Base-by-base conservation (phyloP, 2,329 filamentous ascomycete species). In the Aspergillus sp. region DNA sequence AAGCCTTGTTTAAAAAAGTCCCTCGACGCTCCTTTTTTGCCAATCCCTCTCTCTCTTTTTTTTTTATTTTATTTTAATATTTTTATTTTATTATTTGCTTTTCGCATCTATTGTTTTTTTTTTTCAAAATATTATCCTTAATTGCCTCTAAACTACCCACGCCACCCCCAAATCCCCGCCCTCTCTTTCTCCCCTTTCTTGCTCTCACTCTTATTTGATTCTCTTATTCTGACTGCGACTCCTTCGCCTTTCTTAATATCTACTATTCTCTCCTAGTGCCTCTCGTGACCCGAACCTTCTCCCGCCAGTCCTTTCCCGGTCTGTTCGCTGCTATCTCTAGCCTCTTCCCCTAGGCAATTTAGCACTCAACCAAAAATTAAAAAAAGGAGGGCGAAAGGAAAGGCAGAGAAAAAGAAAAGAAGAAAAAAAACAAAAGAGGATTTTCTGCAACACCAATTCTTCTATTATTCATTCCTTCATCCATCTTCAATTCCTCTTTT, bases 11-110 rank as follows among this genome's bases (percentile, higher is more conserved):
- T 13, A 28, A n/a, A 12, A n/a, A 38, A 30, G 42, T 46, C 47
- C 55, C 54, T 45, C 40, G 48, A 54, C 52, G 43, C 50, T 58
- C 51, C 44, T 53, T 53, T 49, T 53, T 51, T 40, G 50, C 38
- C 19, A 19, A 37, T 56, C 36, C 36, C 46, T 39, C 35, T 45
- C 46, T 48, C 49, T 44, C 12, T 40, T 31, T 32, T 40, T 48
- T 43, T 44, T 37, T 48, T 42, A 39, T 12, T 38, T 39, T 40
- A 38, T 33, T 44, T 43, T 38, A 41, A 37, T 44, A 34, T 38
- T 29, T 29, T 36, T 6, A 19, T 36, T 26, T 36, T 26, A 11
- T 36, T 27, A 36, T 12, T 37, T 12, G 12, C 7, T 6, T 27
- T 27, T 11, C 11, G 11, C 26, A 28, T 36, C 37, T 34, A 33